Evolutionary conservation across 2,329 filamentous ascomycete genomes (phyloP), one percentile per base, ranked within the genome.

Genomic region (Ophidiomyces ophidiicola): DNA sequence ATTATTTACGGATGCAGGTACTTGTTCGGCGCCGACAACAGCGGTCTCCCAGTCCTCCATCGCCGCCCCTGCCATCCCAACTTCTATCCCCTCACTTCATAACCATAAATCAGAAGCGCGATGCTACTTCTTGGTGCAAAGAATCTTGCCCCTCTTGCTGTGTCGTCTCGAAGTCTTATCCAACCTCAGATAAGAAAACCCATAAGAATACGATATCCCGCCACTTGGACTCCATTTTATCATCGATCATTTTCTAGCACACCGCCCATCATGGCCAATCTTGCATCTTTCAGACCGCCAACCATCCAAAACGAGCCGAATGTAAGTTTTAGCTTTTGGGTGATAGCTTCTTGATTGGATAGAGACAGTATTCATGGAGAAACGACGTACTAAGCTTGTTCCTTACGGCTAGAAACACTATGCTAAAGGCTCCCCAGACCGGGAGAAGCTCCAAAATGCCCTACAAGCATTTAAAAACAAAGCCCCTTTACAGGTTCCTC

Each of bases 291-390:
- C 73, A 88, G 84, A 68, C 74, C 87, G 36, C 90, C 90, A 35
- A 78, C 78, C 47, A 76, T 94, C 52, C 69, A 75, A 57, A 98
- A 98, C 59, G 90, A 98, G 67, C 85, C 85, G n/a, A 98, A 94
- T 60, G 87, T 94, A 63, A 61, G 83, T 70, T 23, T 24, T n/a
- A n/a, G 11, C 36, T 20, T 7, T 28, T 11, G 30, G 15, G 12
- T 4, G 28, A 30, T 6, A 14, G 8, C 14, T 30, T n/a, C 28
- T 10, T 30, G 28, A 30, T 30, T 34, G 15, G 14, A 15, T 23
- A 20, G 35, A 3, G 14, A 44, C 11, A 14, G 6, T 11, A 12
- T 12, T 30, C 11, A 14, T 15, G 12, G 21, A 18, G 20, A 29
- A 10, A n/a, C 11, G 6, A 6, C 5, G 25, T 15, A 21, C 29